Evolutionary conservation across 2,329 filamentous ascomycete genomes (phyloP).

Genomic region (Fusarium nodosum): DNA sequence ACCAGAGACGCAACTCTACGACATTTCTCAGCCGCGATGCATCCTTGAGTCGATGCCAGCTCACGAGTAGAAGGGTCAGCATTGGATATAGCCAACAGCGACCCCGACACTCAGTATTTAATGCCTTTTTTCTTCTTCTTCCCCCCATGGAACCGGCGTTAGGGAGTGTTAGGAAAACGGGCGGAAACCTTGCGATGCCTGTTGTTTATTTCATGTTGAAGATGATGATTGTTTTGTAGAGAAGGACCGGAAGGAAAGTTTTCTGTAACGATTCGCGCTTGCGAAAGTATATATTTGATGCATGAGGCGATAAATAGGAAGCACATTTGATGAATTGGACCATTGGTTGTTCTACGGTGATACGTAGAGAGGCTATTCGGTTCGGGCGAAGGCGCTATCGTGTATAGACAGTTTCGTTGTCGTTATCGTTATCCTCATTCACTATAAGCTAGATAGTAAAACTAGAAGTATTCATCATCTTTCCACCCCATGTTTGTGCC

Average conservation of each 20-base stretch:
- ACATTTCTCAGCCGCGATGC: slow-evolving; percentile 13
- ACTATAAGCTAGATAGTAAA: slow-evolving; percentile 20
- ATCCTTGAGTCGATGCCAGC: slow-evolving; percentile 16
- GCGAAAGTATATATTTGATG: slow-evolving; percentile 40
- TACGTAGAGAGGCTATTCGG: neutral
- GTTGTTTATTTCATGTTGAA: slow-evolving; percentile 24
- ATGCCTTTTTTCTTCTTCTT: slow-evolving; percentile 19
- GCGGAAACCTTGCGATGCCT: slow-evolving; percentile 34
- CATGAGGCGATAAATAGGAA: slow-evolving; percentile 27
- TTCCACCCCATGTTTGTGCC: neutral
- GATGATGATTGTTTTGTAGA: slow-evolving; percentile 24
- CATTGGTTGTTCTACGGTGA: neutral
- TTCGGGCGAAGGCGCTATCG: neutral
- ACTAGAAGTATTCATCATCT: neutral
- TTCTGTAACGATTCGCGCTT: slow-evolving; percentile 20
- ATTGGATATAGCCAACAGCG: slow-evolving; percentile 34
- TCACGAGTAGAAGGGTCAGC: slow-evolving; percentile 10
- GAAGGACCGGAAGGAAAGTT: slow-evolving; percentile 12
- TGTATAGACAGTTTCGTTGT: slow-evolving; percentile 6
- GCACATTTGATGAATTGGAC: slow-evolving; percentile 12
- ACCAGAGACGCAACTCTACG: slow-evolving; percentile 5
- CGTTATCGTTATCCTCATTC: slow-evolving; percentile 10
- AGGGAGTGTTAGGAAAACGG: slow-evolving; percentile 28
- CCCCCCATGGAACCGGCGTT: slow-evolving; percentile 32
- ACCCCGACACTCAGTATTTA: slow-evolving; percentile 26